Conservation (phyloP, 805 yeast species). For the Myxozyma lipomycoides region DNA sequence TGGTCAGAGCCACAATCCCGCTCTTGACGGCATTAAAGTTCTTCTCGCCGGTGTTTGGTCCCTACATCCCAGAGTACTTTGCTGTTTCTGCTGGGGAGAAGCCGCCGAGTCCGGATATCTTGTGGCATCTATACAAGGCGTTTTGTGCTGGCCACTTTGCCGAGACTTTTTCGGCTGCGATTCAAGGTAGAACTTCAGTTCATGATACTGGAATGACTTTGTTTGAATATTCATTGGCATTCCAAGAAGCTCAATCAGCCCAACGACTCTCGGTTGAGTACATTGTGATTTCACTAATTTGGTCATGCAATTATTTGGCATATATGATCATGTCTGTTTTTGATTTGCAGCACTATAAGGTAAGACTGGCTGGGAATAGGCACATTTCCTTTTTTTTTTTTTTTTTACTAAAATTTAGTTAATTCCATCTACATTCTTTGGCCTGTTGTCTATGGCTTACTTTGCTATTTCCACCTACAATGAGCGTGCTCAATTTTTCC, state of each 20-base stretch:
- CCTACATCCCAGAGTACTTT: conserved; percentile 24
- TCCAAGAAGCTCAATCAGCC: conserved; percentile 61
- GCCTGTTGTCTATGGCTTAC: conserved; percentile 49
- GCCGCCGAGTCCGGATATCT: conserved; percentile 49
- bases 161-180: conserved; percentile 61
- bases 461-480: conserved; percentile 42
- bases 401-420: conserved; percentile 34
- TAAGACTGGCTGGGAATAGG: conserved; percentile 4
- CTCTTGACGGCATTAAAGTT: conserved; percentile 37
- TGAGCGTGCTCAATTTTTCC: conserved; percentile 49
- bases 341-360: conserved; percentile 50
- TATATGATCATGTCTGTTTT: conserved; percentile 62
- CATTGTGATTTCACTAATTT: conserved; percentile 50
- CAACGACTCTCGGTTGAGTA: conserved; percentile 52
- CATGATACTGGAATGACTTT: conserved; percentile 67
- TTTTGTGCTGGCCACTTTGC: conserved; percentile 59
- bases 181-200: conserved; percentile 53
- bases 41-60: conserved; percentile 29
- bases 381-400: not conserved
- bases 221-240: conserved; percentile 71
- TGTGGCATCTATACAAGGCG: conserved; percentile 56
- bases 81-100: conserved; percentile 13
- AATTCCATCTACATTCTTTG: conserved; percentile 59
- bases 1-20: conserved; percentile 40
- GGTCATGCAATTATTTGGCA: conserved; percentile 54